Evolutionary conservation across 2,329 filamentous ascomycete species (phyloP).

Genomic region (Phialophora verrucosa): DNA sequence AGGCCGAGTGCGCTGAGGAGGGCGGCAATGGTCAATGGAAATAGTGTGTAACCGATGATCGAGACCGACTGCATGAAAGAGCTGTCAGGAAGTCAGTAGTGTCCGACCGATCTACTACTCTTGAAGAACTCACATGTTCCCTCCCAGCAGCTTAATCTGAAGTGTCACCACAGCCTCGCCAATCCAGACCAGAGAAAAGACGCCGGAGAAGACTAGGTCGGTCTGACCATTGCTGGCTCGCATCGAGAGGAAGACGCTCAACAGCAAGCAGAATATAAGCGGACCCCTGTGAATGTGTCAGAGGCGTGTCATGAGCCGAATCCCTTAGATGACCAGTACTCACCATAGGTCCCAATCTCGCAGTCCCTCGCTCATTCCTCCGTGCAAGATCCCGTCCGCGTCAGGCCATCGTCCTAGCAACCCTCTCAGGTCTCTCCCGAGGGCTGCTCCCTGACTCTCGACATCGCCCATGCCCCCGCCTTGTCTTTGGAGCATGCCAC

Average conservation of each 20-base stretch:
- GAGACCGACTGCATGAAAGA: constrained; percentile 98
- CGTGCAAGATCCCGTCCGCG: constrained; percentile 68
- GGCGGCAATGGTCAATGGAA: constrained; percentile 92
- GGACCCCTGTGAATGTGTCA: constrained; percentile 69
- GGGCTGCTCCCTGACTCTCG: constrained; percentile 51
- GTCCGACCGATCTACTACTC: constrained; percentile 19
- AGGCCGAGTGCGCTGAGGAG: constrained; percentile 83
- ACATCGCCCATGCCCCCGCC: constrained; percentile 65
- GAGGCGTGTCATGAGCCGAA: not conserved
- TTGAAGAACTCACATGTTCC: constrained; percentile 79
- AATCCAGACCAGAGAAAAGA: constrained; percentile 96
- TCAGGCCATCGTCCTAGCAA: constrained; percentile 70
- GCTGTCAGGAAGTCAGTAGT: constrained; percentile 54
- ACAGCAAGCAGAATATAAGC: constrained; percentile 86
- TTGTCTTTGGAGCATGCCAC: constrained; percentile 64
- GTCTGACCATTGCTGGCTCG: constrained; percentile 79
- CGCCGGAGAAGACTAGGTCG: constrained; percentile 89
- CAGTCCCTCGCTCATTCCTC: constrained; percentile 83
- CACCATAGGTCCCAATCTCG: constrained; percentile 96
- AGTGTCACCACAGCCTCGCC: constrained; percentile 96
- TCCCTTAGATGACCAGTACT: constrained; percentile 31
- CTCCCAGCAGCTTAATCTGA: constrained; percentile 94
- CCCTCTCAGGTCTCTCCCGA: constrained; percentile 57
- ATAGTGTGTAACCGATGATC: constrained; percentile 97
- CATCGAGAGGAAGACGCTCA: constrained; percentile 87